phyloP scores from a whole-genome alignment of 2,329 filamentous ascomycete species.

The Fusarium sp. region DNA sequence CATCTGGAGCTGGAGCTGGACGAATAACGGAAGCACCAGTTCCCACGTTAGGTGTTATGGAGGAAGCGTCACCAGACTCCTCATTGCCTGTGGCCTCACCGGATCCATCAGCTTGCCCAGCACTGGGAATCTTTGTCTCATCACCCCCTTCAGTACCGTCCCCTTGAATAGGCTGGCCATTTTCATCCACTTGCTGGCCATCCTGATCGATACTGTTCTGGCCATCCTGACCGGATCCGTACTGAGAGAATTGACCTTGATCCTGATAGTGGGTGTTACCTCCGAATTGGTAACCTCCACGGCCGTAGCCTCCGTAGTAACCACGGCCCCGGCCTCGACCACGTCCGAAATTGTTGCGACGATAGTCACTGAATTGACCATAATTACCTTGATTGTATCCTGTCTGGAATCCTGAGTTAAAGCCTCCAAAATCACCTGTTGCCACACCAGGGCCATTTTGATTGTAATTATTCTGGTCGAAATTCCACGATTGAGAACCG shows the following conservation, averaged over 20 bases:
- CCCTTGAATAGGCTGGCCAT: conserved; percentile 52
- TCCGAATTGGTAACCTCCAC: conserved; percentile 65
- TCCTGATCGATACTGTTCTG: conserved; percentile 42
- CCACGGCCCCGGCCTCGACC: conserved; percentile 75
- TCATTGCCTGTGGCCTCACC: conserved; percentile 51
- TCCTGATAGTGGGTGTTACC: conserved; percentile 54
- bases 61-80: conserved; percentile 36
- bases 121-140: conserved; percentile 35
- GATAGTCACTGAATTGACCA: conserved; percentile 85
- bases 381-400: conserved; percentile 87
- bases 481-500: conserved; percentile 84
- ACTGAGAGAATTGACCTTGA: conserved; percentile 49
- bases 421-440: conserved; percentile 82
- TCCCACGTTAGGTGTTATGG: conserved; percentile 39
- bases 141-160: conserved; percentile 31
- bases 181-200: conserved; percentile 54
- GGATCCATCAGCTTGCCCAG: conserved; percentile 37
- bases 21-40: conserved; percentile 44
- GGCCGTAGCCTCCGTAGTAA: conserved; percentile 66
- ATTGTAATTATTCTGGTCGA: conserved; percentile 90
- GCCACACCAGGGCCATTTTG: conserved; percentile 85
- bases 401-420: conserved; percentile 82
- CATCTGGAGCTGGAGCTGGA: conserved; percentile 52
- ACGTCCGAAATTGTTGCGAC: conserved; percentile 73
- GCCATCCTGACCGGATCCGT: conserved; percentile 40